Base-by-base conservation (phyloP, 179 eudicot species). In the Carnegiea gigantea region DNA sequence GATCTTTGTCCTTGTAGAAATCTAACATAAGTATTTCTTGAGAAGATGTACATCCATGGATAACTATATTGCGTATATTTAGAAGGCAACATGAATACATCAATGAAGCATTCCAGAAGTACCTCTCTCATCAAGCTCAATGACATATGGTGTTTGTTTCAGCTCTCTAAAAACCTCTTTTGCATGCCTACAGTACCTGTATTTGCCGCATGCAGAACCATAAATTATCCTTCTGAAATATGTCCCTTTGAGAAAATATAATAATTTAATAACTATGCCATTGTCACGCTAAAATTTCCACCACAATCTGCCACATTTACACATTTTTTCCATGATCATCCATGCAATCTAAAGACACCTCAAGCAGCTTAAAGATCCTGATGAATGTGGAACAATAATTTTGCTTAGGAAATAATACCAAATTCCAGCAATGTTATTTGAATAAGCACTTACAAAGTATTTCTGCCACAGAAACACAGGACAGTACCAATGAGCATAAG, bases 101-200 rank as follows among this genome's bases (percentile, higher is more conserved):
- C 36, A 54, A 36, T 9, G 51, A 53, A 70, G 20, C 11, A n/a
- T 38, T 18, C n/a, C 57, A 68, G 53, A 64, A 14, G 54, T 85
- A 95, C 99, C 98, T 93, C 97, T 89, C 86, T 95, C 93, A 68
- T 95, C 98, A 74, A 95, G 98, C 90, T 95, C 99, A 49, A 95
- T 82, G 49, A 95, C 98, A 86, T 87, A 87, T 10, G 99, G 94
- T 60, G 38, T 81, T 83, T 93, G 91, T 23, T 95, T 86, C 89
- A 95, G 78, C 86, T 93, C 97, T 78, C 86, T 86, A 79, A 95
- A 93, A 62, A 94, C 98, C 79, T 84, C 90, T 84, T 95, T 95
- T 30, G 98, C 98, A 87, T 86, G 90, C 89, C 89, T 91, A 85
- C 98, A 95, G 79, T 93, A 95, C 86, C 98, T 95, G 91, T 59